Percentiles rank a stretch among this genome's conserved stretches.
Evolutionary conservation across 2,329 filamentous ascomycete genomes (phyloP).

Genomic region (Hypoxylon sp.): DNA sequence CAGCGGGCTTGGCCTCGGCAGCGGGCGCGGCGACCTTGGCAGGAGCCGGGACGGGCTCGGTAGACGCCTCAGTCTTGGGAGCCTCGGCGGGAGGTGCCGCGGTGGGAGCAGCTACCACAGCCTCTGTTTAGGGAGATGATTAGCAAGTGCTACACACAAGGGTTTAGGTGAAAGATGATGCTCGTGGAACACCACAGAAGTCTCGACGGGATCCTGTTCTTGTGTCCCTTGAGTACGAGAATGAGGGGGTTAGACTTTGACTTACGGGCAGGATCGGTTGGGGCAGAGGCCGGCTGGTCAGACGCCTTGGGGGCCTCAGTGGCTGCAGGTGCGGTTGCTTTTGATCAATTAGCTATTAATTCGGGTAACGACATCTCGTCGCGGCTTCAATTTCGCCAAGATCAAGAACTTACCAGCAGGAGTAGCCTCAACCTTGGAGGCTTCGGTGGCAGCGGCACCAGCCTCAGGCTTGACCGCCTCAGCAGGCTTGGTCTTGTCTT

Average conservation of each 20-base stretch:
- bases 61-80: slow-evolving; percentile 28
- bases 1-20: slow-evolving; percentile 36
- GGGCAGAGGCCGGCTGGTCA: slow-evolving; percentile 22
- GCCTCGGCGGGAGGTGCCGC: slow-evolving; percentile 21
- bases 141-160: slow-evolving; percentile 19
- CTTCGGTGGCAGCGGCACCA: slow-evolving; percentile 5
- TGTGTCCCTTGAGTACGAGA: slow-evolving; percentile 12
- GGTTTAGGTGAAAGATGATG: slow-evolving; percentile 4
- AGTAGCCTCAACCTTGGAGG: slow-evolving; percentile 27
- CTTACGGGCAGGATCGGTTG: slow-evolving; percentile 28
- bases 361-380: not conserved
- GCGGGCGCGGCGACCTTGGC: slow-evolving; percentile 31
- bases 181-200: slow-evolving; percentile 17
- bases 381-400: too few species aligned
- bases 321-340: slow-evolving; percentile 22
- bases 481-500: slow-evolving; percentile 42
- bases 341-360: slow-evolving; percentile 13
- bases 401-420: slow-evolving; percentile 44
- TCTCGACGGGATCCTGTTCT: slow-evolving; percentile 2
- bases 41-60: slow-evolving; percentile 9
- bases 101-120: slow-evolving; percentile 15
- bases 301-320: slow-evolving; percentile 30
- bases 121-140: slow-evolving; percentile 30
- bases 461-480: slow-evolving; percentile 42
- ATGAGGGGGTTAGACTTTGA: slow-evolving; percentile 23